Evolutionary conservation across 2,329 filamentous ascomycete species (phyloP).

Genomic region (Xylariaceae sp.): DNA sequence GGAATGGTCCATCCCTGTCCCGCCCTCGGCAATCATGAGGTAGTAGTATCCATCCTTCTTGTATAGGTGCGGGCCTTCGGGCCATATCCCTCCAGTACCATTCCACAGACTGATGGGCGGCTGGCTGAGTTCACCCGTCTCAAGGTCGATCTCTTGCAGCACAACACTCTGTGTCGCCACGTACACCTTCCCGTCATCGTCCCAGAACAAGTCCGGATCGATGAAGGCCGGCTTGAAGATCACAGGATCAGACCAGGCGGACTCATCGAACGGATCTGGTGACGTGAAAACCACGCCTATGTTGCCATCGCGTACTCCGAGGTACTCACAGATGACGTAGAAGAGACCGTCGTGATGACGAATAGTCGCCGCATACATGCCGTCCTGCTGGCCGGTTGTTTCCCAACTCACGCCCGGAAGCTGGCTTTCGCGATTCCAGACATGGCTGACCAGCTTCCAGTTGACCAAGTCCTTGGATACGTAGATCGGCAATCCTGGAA

Average conservation of each 20-base stretch:
- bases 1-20: constrained; percentile 39
- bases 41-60: constrained; percentile 43
- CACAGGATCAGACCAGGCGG: constrained; percentile 39
- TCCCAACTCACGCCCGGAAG: constrained; percentile 35
- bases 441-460: constrained; percentile 43
- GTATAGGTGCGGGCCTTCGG: constrained; percentile 44
- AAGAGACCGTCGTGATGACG: constrained; percentile 30
- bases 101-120: constrained; percentile 37
- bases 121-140: constrained; percentile 32
- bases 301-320: constrained; percentile 15
- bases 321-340: constrained; percentile 32
- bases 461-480: constrained; percentile 46
- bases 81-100: constrained; percentile 39
- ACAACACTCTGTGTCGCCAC: constrained; percentile 32
- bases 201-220: constrained; percentile 41
- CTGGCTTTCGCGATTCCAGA: constrained; percentile 38
- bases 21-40: constrained; percentile 46
- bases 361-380: constrained; percentile 34
- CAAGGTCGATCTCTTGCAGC: constrained; percentile 33
- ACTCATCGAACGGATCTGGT: constrained; percentile 36
- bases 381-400: constrained; percentile 30
- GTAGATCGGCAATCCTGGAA: constrained; percentile 49
- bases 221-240: constrained; percentile 32
- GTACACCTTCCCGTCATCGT: constrained; percentile 36
- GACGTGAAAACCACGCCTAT: constrained; percentile 35